Base-by-base conservation (phyloP, 2,329 filamentous ascomycete species). In the Neurospora sp. region DNA sequence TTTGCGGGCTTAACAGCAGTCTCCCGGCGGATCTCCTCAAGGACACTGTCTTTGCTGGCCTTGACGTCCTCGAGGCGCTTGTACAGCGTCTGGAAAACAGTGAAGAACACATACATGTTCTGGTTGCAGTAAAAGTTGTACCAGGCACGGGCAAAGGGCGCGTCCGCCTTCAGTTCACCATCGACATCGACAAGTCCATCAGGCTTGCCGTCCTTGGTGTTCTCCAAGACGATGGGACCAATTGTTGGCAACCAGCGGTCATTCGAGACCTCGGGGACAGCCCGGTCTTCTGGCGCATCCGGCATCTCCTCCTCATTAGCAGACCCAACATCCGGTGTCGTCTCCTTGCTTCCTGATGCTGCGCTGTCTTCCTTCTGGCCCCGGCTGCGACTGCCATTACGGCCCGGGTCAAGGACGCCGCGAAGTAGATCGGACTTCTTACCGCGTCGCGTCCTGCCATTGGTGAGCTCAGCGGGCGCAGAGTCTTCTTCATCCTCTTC, bases 61-160 rank as follows among this genome's bases (percentile, higher is more conserved):
- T 98, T 98, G 79, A 98, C 88, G 71, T 91, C 91, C 72, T 91
- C 84, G 15, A 99, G 85, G 52, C 96, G 89, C 76, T 89, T 88
- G 81, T 97, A 98, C 5, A 99, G 83, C n/a, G 91, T 91, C 77
- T 97, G 89, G 79, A 99, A 96, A 72, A 97, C 90, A 74, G 91
- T 92, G 83, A 99, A 91, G 84, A 99, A 98, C 80, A 96, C 94
- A 78, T 93, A 97, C 71, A 99, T 90, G 3, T 91, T 92, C 76
- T 93, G 88, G 79, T 97, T 98, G 78, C 90, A 91, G 82, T 96
- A 99, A 78, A 98, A 88, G 78, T 95, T 95, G 83, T 93, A 97
- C 80, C 88, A 89, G 11, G 89, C 89, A 66, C 94, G 91, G 74
- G 86, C 86, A 80, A 96, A 97, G 70, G 92, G 89, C 68, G 93